These are phyloP conservation scores for Emergomyces pasteurianus DNA, from an alignment of 2,329 filamentous ascomycete genomes.

Conservation along the genomic window DNA sequence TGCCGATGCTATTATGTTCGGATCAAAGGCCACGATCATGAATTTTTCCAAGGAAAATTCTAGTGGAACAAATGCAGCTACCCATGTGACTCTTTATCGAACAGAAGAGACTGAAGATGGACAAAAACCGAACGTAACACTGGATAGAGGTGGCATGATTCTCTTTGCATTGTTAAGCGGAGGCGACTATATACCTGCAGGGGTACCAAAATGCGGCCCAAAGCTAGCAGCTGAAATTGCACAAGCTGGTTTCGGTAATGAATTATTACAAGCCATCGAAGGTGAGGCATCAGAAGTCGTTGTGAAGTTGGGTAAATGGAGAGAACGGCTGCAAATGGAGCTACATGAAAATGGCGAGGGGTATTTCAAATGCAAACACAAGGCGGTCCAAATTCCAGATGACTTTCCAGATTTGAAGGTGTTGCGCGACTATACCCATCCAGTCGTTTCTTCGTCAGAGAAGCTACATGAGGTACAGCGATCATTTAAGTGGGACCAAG, in stretches of 20 bases:
- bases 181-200: constrained; percentile 83
- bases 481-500: constrained; percentile 48
- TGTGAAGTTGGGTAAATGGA: constrained; percentile 51
- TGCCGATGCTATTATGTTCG: constrained; percentile 96
- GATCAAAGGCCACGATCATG: constrained; percentile 63
- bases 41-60: constrained; percentile 71
- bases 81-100: constrained; percentile 76
- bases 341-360: constrained; percentile 72
- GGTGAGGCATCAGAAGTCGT: constrained; percentile 19
- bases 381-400: constrained; percentile 61
- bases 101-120: constrained; percentile 48
- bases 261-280: constrained; percentile 54
- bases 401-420: constrained; percentile 70
- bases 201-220: constrained; percentile 74
- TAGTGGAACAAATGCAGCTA: constrained; percentile 52
- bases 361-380: constrained; percentile 66
- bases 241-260: constrained; percentile 69
- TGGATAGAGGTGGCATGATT: constrained; percentile 84
- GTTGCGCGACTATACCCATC: constrained; percentile 76
- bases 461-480: constrained; percentile 44
- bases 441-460: constrained; percentile 57
- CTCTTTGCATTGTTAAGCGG: constrained; percentile 89
- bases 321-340: constrained; percentile 58
- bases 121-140: constrained; percentile 19
- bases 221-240: constrained; percentile 86